Conservation (phyloP, 2,329 filamentous ascomycete species). For the Hirsutella rhossiliensis region DNA sequence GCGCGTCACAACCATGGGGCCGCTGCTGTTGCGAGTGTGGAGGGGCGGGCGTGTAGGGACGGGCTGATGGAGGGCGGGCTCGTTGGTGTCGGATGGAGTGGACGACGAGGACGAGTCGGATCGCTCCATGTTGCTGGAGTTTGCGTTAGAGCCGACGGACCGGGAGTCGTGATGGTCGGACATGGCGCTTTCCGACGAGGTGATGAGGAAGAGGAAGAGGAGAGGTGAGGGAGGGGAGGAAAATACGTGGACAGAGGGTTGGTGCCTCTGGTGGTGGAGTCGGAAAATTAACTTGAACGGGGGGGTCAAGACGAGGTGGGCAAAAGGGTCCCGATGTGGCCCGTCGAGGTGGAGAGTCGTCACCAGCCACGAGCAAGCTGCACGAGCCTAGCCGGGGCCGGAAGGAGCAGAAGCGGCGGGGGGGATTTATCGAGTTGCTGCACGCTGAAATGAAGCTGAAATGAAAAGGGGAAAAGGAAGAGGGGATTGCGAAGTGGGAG, state of each 20-base stretch:
- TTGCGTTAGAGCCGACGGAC: constrained; percentile 11
- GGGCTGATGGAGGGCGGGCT: constrained; percentile 34
- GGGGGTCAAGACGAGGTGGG: neutral
- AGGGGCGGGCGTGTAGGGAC: constrained; percentile 52
- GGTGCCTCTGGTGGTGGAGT: neutral
- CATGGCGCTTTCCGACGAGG: constrained; percentile 4
- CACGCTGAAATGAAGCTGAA: no score
- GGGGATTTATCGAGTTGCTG: no score
- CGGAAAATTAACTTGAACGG: neutral
- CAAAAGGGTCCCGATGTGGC: neutral
- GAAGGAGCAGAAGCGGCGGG: no score
- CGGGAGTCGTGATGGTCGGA: constrained; percentile 12
- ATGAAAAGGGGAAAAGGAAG: no score
- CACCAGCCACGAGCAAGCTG: no score
- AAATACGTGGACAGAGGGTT: neutral
- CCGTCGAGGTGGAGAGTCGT: neutral
- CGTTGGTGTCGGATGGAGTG: constrained; percentile 21
- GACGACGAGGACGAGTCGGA: constrained; percentile 24
- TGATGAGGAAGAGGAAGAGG: neutral
- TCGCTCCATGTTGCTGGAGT: constrained; percentile 22
- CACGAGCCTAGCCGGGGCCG: no score
- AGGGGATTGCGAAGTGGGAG: no score
- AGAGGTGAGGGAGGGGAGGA: neutral
- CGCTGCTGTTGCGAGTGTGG: constrained; percentile 65
- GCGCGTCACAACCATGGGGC: constrained; percentile 70